Base-by-base conservation (phyloP, 2,329 filamentous ascomycete species). In the Exophiala sp. region DNA sequence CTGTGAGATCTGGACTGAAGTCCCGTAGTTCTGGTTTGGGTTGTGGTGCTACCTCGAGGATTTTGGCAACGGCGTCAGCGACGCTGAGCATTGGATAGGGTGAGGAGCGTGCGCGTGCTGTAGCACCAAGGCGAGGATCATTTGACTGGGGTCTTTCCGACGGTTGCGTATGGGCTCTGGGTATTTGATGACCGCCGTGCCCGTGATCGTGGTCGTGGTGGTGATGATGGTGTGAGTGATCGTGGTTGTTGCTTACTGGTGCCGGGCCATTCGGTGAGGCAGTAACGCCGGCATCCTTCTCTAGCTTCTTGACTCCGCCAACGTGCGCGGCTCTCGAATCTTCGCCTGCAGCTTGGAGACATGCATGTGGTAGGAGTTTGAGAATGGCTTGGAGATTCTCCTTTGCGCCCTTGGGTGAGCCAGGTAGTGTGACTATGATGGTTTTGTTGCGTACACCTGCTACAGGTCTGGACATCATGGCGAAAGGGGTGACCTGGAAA, bases 291-390 rank as follows among this genome's bases (percentile, higher is more conserved):
- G 90, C 90, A 3, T 96, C 91, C 10, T 83, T 77, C 69, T 97
- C 94, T 0, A 97, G 79, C 66, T 88, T 90, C 73, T 88, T 84
- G 0, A 92, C 77, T 1, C 94, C 92, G 1, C 91, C 91, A 0
- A 79, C 77, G 69, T 99, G 94, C 4, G 96, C 72, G 0, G 75
- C 70, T 62, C 94, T 81, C 0, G 94, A 97, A 66, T 95, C 84
- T 11, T 83, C 85, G 1, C 92, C 94, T 0, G 88, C 84, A 24
- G 89, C 88, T 74, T 97, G 92, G 6, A 88, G 75, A 63, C 94
- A 99, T n/a, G 94, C 94, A 72, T 99, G 94, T 0, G 92, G 91
- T 5, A 99, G 74, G n/a, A 92, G 84, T 67, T 91, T 95, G 58
- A 99, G 75, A 5, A 99, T 78, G 1, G 91, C 86, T 66, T 94